These are phyloP conservation scores for Diospyros kaki DNA, from an alignment of 148 eudicot species.

Conservation along the genomic window DNA sequence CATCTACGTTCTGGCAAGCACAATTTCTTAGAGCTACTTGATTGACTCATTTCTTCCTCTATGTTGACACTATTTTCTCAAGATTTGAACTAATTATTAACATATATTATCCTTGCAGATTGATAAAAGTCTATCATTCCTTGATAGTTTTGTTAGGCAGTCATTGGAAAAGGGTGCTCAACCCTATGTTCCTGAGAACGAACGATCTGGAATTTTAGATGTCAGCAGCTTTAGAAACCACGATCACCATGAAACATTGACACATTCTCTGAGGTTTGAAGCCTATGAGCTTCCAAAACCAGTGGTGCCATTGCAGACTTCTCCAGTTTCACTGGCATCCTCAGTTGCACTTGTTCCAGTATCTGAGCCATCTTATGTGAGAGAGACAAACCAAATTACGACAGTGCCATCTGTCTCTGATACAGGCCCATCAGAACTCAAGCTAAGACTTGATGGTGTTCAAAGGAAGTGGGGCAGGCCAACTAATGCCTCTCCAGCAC, in stretches of 20 bases:
- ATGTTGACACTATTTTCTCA: background rate
- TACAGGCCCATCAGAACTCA: slow-evolving; percentile 57
- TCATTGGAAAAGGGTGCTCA: slow-evolving; percentile 81
- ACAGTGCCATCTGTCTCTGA: slow-evolving; percentile 35
- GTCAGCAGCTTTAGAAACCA: slow-evolving; percentile 49
- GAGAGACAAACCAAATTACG: slow-evolving; percentile 37
- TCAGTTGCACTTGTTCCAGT: slow-evolving; percentile 80
- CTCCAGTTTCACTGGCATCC: slow-evolving; percentile 35
- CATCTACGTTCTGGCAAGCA: background rate
- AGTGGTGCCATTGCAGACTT: slow-evolving; percentile 30
- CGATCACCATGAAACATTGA: slow-evolving; percentile 49
- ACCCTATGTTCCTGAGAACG: slow-evolving; percentile 79
- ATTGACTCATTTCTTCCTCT: no score
- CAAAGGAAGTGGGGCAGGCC: slow-evolving; percentile 95
- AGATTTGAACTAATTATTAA: slow-evolving; percentile 2
- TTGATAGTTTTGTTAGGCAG: slow-evolving; percentile 59
- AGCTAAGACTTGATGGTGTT: slow-evolving; percentile 85
- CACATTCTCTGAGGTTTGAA: slow-evolving; percentile 86
- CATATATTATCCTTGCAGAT: slow-evolving; percentile 47
- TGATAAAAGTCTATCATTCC: slow-evolving; percentile 70
- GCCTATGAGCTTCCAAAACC: slow-evolving; percentile 94
- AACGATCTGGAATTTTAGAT: slow-evolving; percentile 52
- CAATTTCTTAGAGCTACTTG: background rate
- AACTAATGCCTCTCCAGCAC: slow-evolving; percentile 54
- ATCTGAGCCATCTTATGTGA: slow-evolving; percentile 47